A percentile compares a stretch with the other conserved stretches of the same genome.
phyloP scores from a whole-genome alignment of 331 rosid species.

The Quercus phellos region DNA sequence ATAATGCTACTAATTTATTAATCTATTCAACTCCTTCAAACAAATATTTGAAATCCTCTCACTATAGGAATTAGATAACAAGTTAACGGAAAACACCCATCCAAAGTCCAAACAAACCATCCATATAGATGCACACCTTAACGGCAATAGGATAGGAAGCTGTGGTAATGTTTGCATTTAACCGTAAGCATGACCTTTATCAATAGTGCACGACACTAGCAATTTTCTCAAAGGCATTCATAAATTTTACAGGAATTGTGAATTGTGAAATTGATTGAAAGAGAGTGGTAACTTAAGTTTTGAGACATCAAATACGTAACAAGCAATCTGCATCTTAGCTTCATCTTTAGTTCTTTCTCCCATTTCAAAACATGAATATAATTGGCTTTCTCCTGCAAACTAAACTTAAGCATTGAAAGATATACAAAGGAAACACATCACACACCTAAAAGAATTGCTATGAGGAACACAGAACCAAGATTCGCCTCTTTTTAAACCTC shows the following conservation, averaged over 20 bases:
- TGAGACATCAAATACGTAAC: not conserved
- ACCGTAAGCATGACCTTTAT: not conserved
- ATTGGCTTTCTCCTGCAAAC: slow-evolving; percentile 35
- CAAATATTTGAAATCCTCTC: no score
- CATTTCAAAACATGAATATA: slow-evolving; percentile 8
- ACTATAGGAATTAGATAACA: no score
- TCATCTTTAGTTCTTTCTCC: slow-evolving; percentile 23
- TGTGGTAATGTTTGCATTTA: not conserved
- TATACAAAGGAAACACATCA: slow-evolving; percentile 42
- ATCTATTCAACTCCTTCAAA: no score
- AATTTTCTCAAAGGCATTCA: not conserved
- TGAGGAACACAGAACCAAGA: slow-evolving; percentile 22
- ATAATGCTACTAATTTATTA: no score
- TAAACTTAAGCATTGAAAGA: slow-evolving; percentile 25
- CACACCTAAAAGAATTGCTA: slow-evolving; percentile 52
- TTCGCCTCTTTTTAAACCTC: slow-evolving; percentile 22
- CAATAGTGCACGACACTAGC: not conserved
- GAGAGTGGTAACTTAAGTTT: not conserved
- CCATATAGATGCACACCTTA: no score
- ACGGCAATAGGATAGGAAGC: not conserved
- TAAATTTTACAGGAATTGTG: not conserved
- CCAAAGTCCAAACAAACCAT: no score
- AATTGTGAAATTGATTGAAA: not conserved
- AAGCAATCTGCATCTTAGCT: slow-evolving; percentile 19
- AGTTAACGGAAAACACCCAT: no score